Evolutionary conservation across 2,329 filamentous ascomycete genomes (phyloP).

Genomic region (Colletotrichum sp.): DNA sequence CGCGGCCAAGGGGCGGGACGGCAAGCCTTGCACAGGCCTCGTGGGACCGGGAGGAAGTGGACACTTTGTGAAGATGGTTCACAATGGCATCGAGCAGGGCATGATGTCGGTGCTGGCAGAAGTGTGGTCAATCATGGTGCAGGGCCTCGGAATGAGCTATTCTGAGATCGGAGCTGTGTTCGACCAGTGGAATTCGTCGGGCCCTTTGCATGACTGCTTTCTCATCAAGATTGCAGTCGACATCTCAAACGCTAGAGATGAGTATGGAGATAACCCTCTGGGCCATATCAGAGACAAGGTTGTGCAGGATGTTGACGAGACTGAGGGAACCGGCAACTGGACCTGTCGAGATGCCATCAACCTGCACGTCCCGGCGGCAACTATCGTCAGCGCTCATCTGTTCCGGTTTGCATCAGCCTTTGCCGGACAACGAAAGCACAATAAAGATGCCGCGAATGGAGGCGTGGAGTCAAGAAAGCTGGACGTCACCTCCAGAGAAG

Average conservation of each 20-base stretch:
- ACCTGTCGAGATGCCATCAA: slow-evolving; percentile 65
- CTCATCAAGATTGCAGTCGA: slow-evolving; percentile 67
- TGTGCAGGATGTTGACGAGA: slow-evolving; percentile 70
- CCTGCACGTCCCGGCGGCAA: slow-evolving; percentile 68
- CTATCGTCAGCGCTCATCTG: slow-evolving; percentile 66
- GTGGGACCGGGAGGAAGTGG: slow-evolving; percentile 68
- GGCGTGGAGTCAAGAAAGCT: slow-evolving; percentile 52
- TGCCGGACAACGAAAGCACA: slow-evolving; percentile 51
- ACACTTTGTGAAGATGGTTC: slow-evolving; percentile 79
- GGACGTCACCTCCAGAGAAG: slow-evolving; percentile 36
- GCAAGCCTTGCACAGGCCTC: slow-evolving; percentile 63
- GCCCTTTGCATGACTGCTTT: slow-evolving; percentile 64
- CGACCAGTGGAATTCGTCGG: slow-evolving; percentile 62
- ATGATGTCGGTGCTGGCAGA: slow-evolving; percentile 71
- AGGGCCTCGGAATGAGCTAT: slow-evolving; percentile 61
- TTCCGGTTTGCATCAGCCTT: slow-evolving; percentile 69
- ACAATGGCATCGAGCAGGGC: slow-evolving; percentile 77
- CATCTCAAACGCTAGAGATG: slow-evolving; percentile 57
- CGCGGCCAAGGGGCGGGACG: slow-evolving; percentile 65
- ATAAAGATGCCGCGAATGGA: slow-evolving; percentile 24
- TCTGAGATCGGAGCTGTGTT: slow-evolving; percentile 67
- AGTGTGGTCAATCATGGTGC: slow-evolving; percentile 67
- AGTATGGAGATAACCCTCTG: slow-evolving; percentile 55
- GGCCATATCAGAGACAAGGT: slow-evolving; percentile 72
- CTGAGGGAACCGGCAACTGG: slow-evolving; percentile 73